Evolutionary conservation across 441 rosid genomes (phyloP).

Genomic region (Euphorbia corollata): DNA sequence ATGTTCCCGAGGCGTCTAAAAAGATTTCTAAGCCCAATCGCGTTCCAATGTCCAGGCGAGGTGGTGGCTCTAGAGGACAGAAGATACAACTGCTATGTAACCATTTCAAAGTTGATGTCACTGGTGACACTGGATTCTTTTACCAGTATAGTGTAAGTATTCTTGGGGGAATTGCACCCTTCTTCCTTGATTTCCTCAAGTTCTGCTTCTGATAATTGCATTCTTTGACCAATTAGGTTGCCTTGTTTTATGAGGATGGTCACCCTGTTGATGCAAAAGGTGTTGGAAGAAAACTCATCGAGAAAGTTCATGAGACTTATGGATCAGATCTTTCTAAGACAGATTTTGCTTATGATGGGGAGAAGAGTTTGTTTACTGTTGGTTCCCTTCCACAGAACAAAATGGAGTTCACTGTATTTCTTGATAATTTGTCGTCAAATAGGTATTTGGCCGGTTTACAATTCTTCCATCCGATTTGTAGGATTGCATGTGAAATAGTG

Average conservation of each 20-base stretch:
- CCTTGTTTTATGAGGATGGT: slow-evolving; percentile 45
- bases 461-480: background rate
- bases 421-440: slow-evolving; percentile 34
- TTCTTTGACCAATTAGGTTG: slow-evolving; percentile 25
- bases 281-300: slow-evolving; percentile 39
- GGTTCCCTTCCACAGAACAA: slow-evolving; percentile 48
- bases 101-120: slow-evolving; percentile 46
- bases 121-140: slow-evolving; percentile 29
- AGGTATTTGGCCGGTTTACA: slow-evolving; percentile 18
- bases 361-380: slow-evolving; percentile 45
- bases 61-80: slow-evolving; percentile 41
- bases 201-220: background rate
- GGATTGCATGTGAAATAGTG: background rate
- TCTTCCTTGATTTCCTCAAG: background rate
- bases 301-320: slow-evolving; percentile 44
- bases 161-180: background rate
- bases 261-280: slow-evolving; percentile 45
- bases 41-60: slow-evolving; percentile 39
- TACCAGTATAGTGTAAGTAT: slow-evolving; percentile 39
- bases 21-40: slow-evolving; percentile 15
- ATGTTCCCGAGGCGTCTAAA: slow-evolving; percentile 6
- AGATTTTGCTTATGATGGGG: slow-evolving; percentile 53
- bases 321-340: slow-evolving; percentile 37
- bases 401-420: slow-evolving; percentile 43
- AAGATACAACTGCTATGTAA: slow-evolving; percentile 35